Percentiles rank a stretch among this genome's conserved stretches.
Evolutionary conservation across 2,329 filamentous ascomycete genomes (phyloP).

Genomic region (Fusarium tanahbumbuense): DNA sequence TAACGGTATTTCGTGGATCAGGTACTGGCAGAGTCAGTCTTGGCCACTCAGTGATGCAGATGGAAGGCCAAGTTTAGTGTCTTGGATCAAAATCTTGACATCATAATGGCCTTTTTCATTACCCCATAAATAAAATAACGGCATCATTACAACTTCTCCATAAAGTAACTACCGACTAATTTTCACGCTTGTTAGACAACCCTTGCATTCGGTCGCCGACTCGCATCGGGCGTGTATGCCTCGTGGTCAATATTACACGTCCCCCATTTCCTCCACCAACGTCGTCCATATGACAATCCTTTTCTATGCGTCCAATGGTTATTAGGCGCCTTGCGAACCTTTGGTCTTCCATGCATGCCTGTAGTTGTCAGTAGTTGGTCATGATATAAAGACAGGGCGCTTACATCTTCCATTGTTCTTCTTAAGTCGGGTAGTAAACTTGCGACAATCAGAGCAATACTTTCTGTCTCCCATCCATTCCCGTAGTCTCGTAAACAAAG

Average conservation of each 20-base stretch:
- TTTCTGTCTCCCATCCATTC: slow-evolving; percentile 5
- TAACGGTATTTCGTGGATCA: background rate
- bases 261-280: slow-evolving; percentile 26
- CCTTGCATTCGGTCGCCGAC: slow-evolving; percentile 1
- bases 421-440: background rate
- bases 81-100: background rate
- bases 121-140: background rate
- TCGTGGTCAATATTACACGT: background rate
- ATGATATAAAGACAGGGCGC: too few species aligned
- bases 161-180: background rate
- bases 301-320: slow-evolving; percentile 7
- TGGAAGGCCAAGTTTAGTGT: background rate
- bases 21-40: too few species aligned
- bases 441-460: slow-evolving; percentile 2
- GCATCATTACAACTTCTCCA: background rate
- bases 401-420: slow-evolving; percentile 11
- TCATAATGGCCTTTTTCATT: background rate
- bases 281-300: slow-evolving; percentile 2
- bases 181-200: background rate
- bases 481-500: slow-evolving; percentile 6
- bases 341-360: slow-evolving; percentile 12
- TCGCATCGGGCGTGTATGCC: background rate
- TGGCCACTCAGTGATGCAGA: too few species aligned
- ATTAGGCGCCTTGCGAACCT: background rate
- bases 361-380: too few species aligned